Evolutionary conservation across 352 stramenopile genomes (phyloP), one percentile per base, ranked within the genome.

Genomic region (Phytophthora fragariae): DNA sequence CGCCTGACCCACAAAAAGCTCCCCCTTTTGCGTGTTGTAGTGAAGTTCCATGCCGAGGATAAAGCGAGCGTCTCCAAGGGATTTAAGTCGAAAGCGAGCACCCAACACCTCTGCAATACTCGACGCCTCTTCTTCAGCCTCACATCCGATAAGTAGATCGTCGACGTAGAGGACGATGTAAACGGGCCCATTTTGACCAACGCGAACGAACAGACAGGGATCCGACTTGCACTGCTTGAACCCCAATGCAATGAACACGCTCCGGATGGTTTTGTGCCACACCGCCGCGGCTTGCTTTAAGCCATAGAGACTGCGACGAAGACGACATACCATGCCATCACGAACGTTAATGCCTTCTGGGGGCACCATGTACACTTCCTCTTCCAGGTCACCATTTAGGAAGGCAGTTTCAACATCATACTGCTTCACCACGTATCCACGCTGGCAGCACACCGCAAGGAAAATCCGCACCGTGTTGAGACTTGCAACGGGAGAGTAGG

Each of bases 231-330:
- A 76, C 14, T 65, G 57, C 0, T 3, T 2, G 33, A 68, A 72
- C 2, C 57, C 57, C 1, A 46, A 2, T 5, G 21, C 17, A 5
- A 29, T 6, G 24, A 72, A 64, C 0, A 67, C 70, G 1, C 47
- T 24, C 3, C 44, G 58, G 15, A 84, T 80, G 11, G 57, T 81
- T 1, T 53, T 37, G 57, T 74, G 57, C 77, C 75, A 86, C 37
- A 44, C 37, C 3, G 37, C 37, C 11, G 37, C 37, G 37, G 37
- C 37, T 44, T 44, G 37, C 37, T 84, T 83, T 0, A 85, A 49
- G 12, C 69, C 81, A 31, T 88, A 84, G 0, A 88, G 27, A 33
- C 65, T 76, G 35, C 57, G 57, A 11, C 37, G 58, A n/a, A 84
- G 57, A 6, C 12, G 2, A 35, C 73, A 85, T 4, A 83, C 76